Evolutionary conservation across 1,139 yeast species (phyloP), one percentile per base, ranked within the genome.

Genomic region (Meyerozyma carpophila): DNA sequence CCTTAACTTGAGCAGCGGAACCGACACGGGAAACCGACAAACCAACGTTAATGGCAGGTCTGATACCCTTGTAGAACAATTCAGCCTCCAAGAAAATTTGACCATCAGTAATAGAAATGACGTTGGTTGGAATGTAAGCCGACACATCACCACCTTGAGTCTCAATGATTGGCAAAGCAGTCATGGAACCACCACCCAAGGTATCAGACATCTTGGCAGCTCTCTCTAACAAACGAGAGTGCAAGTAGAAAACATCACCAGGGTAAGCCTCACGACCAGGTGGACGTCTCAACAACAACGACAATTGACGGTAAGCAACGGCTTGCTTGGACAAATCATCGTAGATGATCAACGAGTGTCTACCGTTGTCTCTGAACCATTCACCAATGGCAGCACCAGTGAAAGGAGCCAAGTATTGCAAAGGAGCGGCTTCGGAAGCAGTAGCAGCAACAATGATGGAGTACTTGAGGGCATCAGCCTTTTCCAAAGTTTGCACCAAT

Each of bases 291-390:
- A 90, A 84, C 75, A 91, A 81, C 74, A 91, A 84, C 53, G 98
- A 91, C 80, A 91, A 85, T 81, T 93, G 98, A 83, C 98, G 95
- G 90, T 93, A 91, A 61, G 98, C 98, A 70, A 91, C 98, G 59
- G 98, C 98, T 81, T 91, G 98, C 82, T 91, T 91, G 69, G 98
- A 91, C 79, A 91, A 84, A 77, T 91, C 98, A 74, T 91, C 98
- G 78, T 81, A 93, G 82, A 90, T 80, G 75, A 93, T 93, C 78
- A 93, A 80, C 63, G 98, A 95, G 75, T 93, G 98, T 73, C 75
- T 86, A 70, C 96, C 97, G 75, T 93, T 93, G 82, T 93, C 98
- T 84, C 98, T 90, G 94, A 93, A 93, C 98, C 98, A 93, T 81
- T 93, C 99, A 80, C 98, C 97, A 71, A 94, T 91, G 68, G 99